phyloP scores from a whole-genome alignment of 331 rosid genomes.

The Pyracantha coccinea region DNA sequence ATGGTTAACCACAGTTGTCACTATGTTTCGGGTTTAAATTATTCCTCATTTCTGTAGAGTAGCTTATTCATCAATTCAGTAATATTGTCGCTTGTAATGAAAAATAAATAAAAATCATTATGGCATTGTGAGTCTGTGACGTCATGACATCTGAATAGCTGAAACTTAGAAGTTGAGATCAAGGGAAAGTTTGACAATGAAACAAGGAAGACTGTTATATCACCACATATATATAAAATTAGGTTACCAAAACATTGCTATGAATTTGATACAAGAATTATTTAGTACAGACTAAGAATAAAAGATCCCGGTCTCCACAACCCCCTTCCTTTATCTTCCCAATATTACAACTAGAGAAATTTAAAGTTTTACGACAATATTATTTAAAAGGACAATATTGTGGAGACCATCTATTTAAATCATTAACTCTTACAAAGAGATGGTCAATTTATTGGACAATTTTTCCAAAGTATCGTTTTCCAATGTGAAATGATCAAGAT shows the following conservation, averaged over 20 bases:
- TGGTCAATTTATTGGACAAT: background rate
- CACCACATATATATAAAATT: constrained; percentile 6
- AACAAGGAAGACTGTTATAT: background rate
- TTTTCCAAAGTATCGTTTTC: constrained; percentile 5
- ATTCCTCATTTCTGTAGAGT: too few species aligned
- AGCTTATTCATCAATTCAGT: too few species aligned
- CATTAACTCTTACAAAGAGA: background rate
- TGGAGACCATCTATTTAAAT: too few species aligned
- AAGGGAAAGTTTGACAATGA: constrained; percentile 24
- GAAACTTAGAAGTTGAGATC: constrained; percentile 1
- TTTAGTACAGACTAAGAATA: constrained; percentile 27
- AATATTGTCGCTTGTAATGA: background rate
- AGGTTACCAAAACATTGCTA: constrained; percentile 4
- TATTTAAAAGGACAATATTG: background rate
- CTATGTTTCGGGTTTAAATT: background rate
- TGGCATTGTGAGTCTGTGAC: background rate
- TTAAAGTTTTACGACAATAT: background rate
- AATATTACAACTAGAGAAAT: background rate
- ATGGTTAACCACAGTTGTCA: background rate
- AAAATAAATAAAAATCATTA: too few species aligned
- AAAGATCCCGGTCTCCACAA: constrained; percentile 10
- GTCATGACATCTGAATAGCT: background rate
- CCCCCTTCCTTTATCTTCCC: background rate
- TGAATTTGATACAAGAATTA: constrained; percentile 16
- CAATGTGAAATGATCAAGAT: background rate